Conservation (phyloP, 1,139 yeast genomes). For the Kluyveromyces sp. region DNA sequence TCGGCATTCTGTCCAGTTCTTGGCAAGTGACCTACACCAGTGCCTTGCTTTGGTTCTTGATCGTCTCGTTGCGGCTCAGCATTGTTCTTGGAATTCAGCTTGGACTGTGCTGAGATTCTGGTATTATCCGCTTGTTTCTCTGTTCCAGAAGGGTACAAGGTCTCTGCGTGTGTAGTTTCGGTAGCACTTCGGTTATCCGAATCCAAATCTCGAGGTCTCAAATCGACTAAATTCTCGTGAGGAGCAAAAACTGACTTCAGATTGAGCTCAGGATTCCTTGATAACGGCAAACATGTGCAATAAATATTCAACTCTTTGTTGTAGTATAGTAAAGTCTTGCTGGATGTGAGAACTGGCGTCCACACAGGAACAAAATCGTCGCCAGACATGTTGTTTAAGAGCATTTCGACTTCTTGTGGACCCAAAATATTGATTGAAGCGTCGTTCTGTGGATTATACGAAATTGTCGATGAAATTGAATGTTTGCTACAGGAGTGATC, state of each 20-base stretch:
- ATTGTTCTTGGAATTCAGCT: no score
- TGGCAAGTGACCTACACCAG: no score
- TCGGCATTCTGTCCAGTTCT: neutral
- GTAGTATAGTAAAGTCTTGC: constrained; percentile 52
- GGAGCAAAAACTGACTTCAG: constrained; percentile 28
- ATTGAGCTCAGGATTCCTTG: constrained; percentile 34
- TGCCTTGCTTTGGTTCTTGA: no score
- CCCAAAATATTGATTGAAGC: constrained; percentile 27
- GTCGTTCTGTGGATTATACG: constrained; percentile 5
- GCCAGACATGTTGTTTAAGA: constrained; percentile 29
- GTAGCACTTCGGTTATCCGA: no score
- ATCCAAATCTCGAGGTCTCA: constrained; percentile 18
- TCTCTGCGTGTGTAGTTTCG: no score
- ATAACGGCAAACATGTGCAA: constrained; percentile 49
- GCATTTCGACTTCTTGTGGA: constrained; percentile 34
- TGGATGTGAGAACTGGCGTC: constrained; percentile 48
- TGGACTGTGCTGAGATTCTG: no score
- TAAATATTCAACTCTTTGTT: constrained; percentile 53
- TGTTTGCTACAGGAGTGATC: neutral
- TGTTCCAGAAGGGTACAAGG: no score
- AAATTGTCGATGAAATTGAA: neutral
- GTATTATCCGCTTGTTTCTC: no score
- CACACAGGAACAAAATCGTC: constrained; percentile 32
- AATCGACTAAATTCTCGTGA: constrained; percentile 25
- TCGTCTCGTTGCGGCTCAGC: no score